Base-by-base conservation (phyloP, 148 eudicot species). In the Chenopodium album region DNA sequence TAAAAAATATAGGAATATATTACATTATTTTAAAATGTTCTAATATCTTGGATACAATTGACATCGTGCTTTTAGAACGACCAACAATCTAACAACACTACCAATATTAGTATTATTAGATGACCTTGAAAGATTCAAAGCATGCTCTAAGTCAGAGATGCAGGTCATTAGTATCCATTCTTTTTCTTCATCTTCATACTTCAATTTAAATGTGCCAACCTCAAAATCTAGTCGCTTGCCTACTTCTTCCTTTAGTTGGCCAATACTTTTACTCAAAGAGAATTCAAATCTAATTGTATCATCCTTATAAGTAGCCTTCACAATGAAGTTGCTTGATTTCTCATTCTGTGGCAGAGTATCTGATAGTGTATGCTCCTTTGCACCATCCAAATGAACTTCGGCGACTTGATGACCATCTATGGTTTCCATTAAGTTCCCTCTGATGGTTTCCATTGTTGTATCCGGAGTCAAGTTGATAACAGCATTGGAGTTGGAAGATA, bases 191-290 rank as follows among this genome's bases (percentile, higher is more conserved):
- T 37, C 75, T 19, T 41, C 7, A 11, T 71, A 71, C 52, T 71
- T 71, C 1, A 71, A 1, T 22, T 71, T 71, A 20, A 71, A 71
- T 71, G 22, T 71, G 75, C 54, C n/a, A 41, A 71, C 52, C 75
- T 71, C 50, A 7, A 37, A 26, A 41, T 71, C 50, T 19, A 71
- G 75, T 16, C 54, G 22, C 29, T 44, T 71, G 50, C 28, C 29
- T 0, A 71, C 54, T 44, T 71, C 75, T 44, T 71, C 14, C 54
- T 41, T 44, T 7, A 71, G 75, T 2, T 71, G 28, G 10, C 44
- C 75, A 71, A 71, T 7, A 71, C 28, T 71, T 26, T 44, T 9
- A 20, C 5, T 20, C 75, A 44, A 71, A 16, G 28, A 71, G 52
- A 71, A 71, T 0, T 71, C 12, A 41, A 71, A 71, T 2, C 26